These are phyloP conservation scores for Coniferiporia sulphurascens DNA, from an alignment of 1,284 basidiomycete species.

Conservation along the genomic window DNA sequence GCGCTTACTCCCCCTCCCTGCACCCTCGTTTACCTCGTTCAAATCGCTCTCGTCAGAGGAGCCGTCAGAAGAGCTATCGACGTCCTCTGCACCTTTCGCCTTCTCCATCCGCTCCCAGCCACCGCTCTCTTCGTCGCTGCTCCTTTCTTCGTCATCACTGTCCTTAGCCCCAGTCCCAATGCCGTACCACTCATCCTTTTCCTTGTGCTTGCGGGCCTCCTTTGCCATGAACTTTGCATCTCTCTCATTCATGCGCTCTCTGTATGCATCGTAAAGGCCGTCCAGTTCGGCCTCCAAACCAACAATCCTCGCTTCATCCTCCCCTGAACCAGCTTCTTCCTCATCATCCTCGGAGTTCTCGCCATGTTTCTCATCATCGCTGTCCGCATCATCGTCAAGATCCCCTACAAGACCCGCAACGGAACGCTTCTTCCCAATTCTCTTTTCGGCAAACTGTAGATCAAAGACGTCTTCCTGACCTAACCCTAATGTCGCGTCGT, in stretches of 20 bases:
- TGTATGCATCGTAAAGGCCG: slow-evolving; percentile 85
- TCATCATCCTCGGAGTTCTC: slow-evolving; percentile 34
- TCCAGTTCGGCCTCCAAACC: slow-evolving; percentile 84
- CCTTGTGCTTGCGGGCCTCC: slow-evolving; percentile 76
- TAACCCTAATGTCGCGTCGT: slow-evolving; percentile 61
- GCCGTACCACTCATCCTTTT: slow-evolving; percentile 76
- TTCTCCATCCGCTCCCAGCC: slow-evolving; percentile 74
- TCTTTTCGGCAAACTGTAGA: slow-evolving; percentile 59
- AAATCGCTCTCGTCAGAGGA: slow-evolving; percentile 48
- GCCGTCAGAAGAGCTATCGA: slow-evolving; percentile 54
- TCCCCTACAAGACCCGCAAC: slow-evolving; percentile 45
- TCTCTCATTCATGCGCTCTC: slow-evolving; percentile 73
- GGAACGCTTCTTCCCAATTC: slow-evolving; percentile 40
- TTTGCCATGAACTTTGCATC: slow-evolving; percentile 90
- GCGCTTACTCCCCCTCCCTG: slow-evolving; percentile 39
- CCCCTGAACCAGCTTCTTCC: slow-evolving; percentile 58
- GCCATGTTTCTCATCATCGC: slow-evolving; percentile 31
- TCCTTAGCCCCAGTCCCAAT: slow-evolving; percentile 37
- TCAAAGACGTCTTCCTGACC: slow-evolving; percentile 88
- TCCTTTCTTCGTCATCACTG: slow-evolving; percentile 35
- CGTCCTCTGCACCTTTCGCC: slow-evolving; percentile 54
- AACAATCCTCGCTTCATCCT: slow-evolving; percentile 65
- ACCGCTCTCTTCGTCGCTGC: slow-evolving; percentile 51
- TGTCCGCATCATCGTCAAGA: slow-evolving; percentile 41
- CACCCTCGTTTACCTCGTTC: slow-evolving; percentile 32